Evolutionary conservation across 2,329 filamentous ascomycete species (phyloP).

Genomic region (Cladosporium sp.): DNA sequence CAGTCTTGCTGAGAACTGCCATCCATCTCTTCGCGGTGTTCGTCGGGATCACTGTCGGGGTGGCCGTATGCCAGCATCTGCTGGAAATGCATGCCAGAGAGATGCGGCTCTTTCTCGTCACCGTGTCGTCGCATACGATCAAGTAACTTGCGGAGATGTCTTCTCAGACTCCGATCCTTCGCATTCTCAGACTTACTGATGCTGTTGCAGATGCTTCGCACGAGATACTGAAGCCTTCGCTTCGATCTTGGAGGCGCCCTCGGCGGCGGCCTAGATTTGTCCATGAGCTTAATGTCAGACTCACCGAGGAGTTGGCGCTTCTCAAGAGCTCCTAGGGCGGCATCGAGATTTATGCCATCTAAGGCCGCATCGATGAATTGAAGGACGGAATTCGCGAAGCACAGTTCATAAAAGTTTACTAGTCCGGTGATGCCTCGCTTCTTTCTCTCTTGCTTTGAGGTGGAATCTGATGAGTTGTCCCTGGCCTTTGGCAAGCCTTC

Average conservation of each 20-base stretch:
- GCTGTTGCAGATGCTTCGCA: not conserved
- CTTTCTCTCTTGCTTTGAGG: not conserved
- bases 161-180: constrained; percentile 11
- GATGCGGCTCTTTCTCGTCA: not conserved
- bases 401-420: constrained; percentile 14
- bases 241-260: too few relatives aligned
- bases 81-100: constrained; percentile 13
- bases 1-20: constrained; percentile 17
- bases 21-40: constrained; percentile 7
- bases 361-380: constrained; percentile 18
- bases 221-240: not conserved
- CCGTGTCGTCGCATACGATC: constrained; percentile 12
- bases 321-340: constrained; percentile 12
- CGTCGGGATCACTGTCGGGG: not conserved
- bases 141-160: constrained; percentile 16
- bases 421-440: constrained; percentile 11
- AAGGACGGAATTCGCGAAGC: constrained; percentile 19
- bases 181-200: not conserved
- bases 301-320: constrained; percentile 2
- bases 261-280: not conserved
- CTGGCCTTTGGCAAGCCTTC: too few relatives aligned
- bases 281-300: not conserved
- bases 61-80: constrained; percentile 16
- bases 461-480: not conserved
- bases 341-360: constrained; percentile 6